Conservation (phyloP, 345 rosid genomes). For the Bretschneidera sinensis region DNA sequence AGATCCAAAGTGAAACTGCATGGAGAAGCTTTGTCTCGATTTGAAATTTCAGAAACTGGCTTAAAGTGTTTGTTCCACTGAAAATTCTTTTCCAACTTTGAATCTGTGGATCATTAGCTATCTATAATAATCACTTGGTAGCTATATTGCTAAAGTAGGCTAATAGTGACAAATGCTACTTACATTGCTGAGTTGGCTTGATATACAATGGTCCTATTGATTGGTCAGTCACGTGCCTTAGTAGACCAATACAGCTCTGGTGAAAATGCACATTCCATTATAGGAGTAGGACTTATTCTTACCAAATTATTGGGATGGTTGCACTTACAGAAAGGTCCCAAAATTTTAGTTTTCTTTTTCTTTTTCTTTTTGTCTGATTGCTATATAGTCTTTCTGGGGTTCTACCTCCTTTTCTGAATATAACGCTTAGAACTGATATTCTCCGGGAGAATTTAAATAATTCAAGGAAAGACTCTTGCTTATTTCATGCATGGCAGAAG, state of each 20-base stretch:
- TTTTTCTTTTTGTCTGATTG: slow-evolving; percentile 21
- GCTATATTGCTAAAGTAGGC: slow-evolving; percentile 27
- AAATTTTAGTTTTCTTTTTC: slow-evolving; percentile 14
- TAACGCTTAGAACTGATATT: not conserved
- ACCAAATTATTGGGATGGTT: slow-evolving; percentile 8
- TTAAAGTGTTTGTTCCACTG: not conserved
- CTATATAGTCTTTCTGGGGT: slow-evolving; percentile 20
- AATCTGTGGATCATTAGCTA: slow-evolving; percentile 29
- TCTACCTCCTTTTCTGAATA: slow-evolving; percentile 1
- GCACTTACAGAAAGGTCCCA: slow-evolving; percentile 18
- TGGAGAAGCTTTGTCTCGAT: not conserved
- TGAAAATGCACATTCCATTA: slow-evolving; percentile 7
- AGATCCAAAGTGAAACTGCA: not conserved
- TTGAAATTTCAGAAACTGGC: not conserved
- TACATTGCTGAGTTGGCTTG: slow-evolving; percentile 51
- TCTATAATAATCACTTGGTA: slow-evolving; percentile 24
- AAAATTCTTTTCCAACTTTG: slow-evolving; percentile 15
- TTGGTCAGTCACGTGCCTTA: slow-evolving; percentile 30
- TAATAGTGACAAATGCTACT: slow-evolving; percentile 44
- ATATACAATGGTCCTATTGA: slow-evolving; percentile 36
- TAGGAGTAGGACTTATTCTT: slow-evolving; percentile 9
- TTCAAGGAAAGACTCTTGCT: not conserved
- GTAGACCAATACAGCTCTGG: slow-evolving; percentile 9
- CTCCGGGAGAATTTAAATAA: not conserved
- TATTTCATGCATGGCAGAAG: not conserved